These are phyloP conservation scores for Scedosporium aurantiacum DNA, from an alignment of 2,329 filamentous ascomycete genomes.

Conservation along the genomic window DNA sequence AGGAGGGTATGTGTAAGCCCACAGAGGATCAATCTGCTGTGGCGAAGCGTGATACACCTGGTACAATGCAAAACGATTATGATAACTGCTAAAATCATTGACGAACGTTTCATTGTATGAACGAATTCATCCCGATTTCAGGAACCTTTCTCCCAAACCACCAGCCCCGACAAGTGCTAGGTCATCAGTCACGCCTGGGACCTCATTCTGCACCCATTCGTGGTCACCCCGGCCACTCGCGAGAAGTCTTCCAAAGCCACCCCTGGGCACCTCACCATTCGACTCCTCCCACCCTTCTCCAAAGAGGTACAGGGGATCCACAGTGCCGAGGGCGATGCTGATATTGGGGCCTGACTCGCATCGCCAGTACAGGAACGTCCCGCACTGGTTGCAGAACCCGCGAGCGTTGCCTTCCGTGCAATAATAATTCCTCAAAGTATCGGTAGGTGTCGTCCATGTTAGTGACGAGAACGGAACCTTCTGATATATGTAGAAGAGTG, in stretches of 20 bases:
- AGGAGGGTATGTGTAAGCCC: too few relatives aligned
- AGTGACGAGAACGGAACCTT: conserved; percentile 23
- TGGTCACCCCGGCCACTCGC: conserved; percentile 9
- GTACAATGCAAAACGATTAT: too few relatives aligned
- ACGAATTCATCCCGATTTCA: too few relatives aligned
- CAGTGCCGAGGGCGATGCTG: conserved; percentile 28
- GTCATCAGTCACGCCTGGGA: conserved; percentile 11
- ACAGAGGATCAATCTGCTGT: too few relatives aligned
- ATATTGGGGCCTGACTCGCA: conserved; percentile 18
- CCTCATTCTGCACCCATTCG: conserved; percentile 11
- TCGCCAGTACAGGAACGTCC: conserved; percentile 36
- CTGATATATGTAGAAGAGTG: conserved; percentile 32
- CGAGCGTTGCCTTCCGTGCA: conserved; percentile 29
- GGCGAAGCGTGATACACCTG: too few relatives aligned
- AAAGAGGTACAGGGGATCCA: conserved; percentile 22
- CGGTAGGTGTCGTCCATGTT: conserved; percentile 19
- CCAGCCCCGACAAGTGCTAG: background rate
- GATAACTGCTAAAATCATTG: too few relatives aligned
- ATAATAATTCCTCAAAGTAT: conserved; percentile 26
- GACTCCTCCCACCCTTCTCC: conserved; percentile 10
- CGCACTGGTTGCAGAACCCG: conserved; percentile 38
- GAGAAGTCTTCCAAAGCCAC: conserved; percentile 9
- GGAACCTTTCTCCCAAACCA: background rate
- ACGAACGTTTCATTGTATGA: too few relatives aligned
- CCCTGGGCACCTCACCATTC: conserved; percentile 9